Conservation (phyloP, 2,329 filamentous ascomycete species). For the Penicillium thymicola region DNA sequence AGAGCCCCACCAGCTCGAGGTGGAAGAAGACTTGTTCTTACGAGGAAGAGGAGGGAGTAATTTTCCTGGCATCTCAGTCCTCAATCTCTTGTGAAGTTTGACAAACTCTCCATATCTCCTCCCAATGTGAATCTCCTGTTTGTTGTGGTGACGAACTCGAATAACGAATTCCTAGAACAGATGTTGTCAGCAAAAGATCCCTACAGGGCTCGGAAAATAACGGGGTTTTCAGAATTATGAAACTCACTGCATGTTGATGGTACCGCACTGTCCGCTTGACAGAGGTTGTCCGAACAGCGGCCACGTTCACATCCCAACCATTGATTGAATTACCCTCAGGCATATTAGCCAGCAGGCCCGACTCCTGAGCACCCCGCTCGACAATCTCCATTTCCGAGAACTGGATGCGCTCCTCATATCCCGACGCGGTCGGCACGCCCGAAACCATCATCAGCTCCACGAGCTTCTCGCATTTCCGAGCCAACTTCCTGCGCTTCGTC, state of each 20-base stretch:
- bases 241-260: conserved; percentile 81
- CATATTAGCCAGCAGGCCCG: conserved; percentile 78
- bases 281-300: conserved; percentile 75
- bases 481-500: conserved; percentile 89
- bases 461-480: conserved; percentile 88
- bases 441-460: conserved; percentile 99
- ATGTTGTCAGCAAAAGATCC: not conserved
- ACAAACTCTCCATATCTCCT: conserved; percentile 86
- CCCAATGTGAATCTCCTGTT: conserved; percentile 74
- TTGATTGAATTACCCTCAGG: conserved; percentile 92
- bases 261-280: conserved; percentile 83
- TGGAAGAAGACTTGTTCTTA: conserved; percentile 82
- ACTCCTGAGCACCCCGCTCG: conserved; percentile 86
- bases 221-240: not conserved
- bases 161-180: conserved; percentile 76
- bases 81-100: conserved; percentile 72
- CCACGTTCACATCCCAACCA: conserved; percentile 95
- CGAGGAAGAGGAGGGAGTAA: conserved; percentile 80
- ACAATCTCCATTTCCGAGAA: conserved; percentile 98
- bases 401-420: conserved; percentile 94
- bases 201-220: too few relatives aligned
- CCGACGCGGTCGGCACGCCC: conserved; percentile 88
- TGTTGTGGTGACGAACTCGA: conserved; percentile 73
- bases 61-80: conserved; percentile 84
- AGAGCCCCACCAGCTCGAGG: conserved; percentile 58